Evolutionary conservation across 2,329 filamentous ascomycete genomes (phyloP).

Genomic region (Mollisiaceae sp.): DNA sequence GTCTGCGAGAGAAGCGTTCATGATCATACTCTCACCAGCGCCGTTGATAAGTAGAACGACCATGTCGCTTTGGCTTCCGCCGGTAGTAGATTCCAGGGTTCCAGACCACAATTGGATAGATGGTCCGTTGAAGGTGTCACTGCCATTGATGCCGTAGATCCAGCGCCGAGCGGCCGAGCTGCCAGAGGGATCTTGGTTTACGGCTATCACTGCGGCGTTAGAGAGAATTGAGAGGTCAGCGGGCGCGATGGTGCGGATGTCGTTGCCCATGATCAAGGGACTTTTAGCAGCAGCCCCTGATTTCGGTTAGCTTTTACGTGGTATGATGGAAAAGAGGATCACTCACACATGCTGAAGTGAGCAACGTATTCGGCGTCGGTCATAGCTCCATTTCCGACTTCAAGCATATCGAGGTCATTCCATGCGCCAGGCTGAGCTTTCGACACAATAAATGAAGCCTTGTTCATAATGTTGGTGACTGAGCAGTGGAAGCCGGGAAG

Average conservation of each 20-base stretch:
- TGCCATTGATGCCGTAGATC: conserved; percentile 49
- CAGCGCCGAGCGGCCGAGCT: conserved; percentile 50
- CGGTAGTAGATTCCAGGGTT: conserved; percentile 45
- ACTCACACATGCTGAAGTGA: conserved; percentile 40
- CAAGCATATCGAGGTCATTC: conserved; percentile 44
- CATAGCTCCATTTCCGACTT: conserved; percentile 47
- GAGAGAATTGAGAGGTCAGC: conserved; percentile 47
- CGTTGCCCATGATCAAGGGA: conserved; percentile 42
- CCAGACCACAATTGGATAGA: conserved; percentile 58
- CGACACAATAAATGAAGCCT: conserved; percentile 39
- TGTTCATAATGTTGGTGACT: conserved; percentile 34
- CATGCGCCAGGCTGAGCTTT: conserved; percentile 41
- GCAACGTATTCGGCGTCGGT: conserved; percentile 45
- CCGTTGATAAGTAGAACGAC: conserved; percentile 57
- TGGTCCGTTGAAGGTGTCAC: conserved; percentile 49
- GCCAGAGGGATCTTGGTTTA: conserved; percentile 48
- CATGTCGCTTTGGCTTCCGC: conserved; percentile 49
- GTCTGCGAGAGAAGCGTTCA: conserved; percentile 57
- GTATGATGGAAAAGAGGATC: background rate
- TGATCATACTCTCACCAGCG: conserved; percentile 46
- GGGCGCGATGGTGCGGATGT: conserved; percentile 40
- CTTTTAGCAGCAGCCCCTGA: conserved; percentile 38
- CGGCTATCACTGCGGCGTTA: conserved; percentile 50
- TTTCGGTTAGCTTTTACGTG: conserved; percentile 10
- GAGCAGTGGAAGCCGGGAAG: conserved; percentile 42